Conservation (phyloP, 441 rosid genomes). For the Theobroma grandiflorum region DNA sequence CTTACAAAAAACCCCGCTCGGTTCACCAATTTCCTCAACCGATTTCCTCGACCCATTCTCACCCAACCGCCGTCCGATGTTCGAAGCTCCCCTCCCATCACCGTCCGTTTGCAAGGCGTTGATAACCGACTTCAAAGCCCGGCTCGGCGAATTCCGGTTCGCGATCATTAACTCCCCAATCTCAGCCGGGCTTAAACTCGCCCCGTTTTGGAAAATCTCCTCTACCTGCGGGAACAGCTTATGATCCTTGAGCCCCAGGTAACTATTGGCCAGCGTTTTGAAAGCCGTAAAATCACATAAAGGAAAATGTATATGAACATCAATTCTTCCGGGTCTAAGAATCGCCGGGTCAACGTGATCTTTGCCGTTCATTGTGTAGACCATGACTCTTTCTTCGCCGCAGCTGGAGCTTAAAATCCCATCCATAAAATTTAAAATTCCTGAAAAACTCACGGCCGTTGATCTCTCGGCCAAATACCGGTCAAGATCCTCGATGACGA, state of each 20-base stretch:
- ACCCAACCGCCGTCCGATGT: slow-evolving; percentile 37
- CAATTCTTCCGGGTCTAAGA: slow-evolving; percentile 77
- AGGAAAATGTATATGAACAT: slow-evolving; percentile 75
- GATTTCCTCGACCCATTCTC: slow-evolving; percentile 42
- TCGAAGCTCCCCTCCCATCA: slow-evolving; percentile 54
- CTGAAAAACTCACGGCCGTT: slow-evolving; percentile 54
- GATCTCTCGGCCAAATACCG: slow-evolving; percentile 62
- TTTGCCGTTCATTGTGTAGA: slow-evolving; percentile 63
- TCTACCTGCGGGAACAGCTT: slow-evolving; percentile 72
- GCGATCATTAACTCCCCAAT: slow-evolving; percentile 80
- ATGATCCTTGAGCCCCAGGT: slow-evolving; percentile 70
- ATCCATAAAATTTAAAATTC: slow-evolving; percentile 75
- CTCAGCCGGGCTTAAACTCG: slow-evolving; percentile 77
- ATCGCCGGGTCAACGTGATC: slow-evolving; percentile 64
- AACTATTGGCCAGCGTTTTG: slow-evolving; percentile 61
- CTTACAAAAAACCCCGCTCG: slow-evolving; percentile 49
- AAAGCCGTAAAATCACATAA: slow-evolving; percentile 64
- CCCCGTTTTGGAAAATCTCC: slow-evolving; percentile 67
- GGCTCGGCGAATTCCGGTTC: slow-evolving; percentile 70
- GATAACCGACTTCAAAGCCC: slow-evolving; percentile 71
- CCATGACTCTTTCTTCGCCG: slow-evolving; percentile 72
- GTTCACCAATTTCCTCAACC: slow-evolving; percentile 45
- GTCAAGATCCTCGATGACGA: slow-evolving; percentile 87
- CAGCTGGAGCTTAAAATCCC: slow-evolving; percentile 65
- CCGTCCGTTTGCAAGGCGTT: slow-evolving; percentile 68